Base-by-base conservation (phyloP, 768 basidiomycete species). In the Vararia minispora region DNA sequence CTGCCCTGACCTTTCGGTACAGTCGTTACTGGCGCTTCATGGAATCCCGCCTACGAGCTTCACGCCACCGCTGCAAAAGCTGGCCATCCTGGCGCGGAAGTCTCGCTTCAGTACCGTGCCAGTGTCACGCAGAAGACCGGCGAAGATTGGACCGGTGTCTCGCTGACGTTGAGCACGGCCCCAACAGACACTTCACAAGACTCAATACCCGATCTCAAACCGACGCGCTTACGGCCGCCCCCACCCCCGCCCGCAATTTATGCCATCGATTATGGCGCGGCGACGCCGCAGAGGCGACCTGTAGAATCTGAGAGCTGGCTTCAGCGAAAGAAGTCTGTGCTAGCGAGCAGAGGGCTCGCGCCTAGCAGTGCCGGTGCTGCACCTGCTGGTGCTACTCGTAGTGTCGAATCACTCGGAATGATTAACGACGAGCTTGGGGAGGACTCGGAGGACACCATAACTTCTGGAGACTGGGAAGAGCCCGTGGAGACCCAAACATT, bases 31-130 rank as follows among this genome's bases (percentile, higher is more conserved):
- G 56, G 66, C 23, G 71, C 68, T 2, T 52, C 52, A 17, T 79
- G 75, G 76, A 52, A 53, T 13, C 70, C 75, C 2, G 64, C 63
- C 3, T 79, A 79, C 46, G 76, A 79, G 44, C 62, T 80, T 1
- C 68, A 74, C 41, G 73, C 74, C 2, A 62, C 60, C 0, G 69
- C 65, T 14, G 48, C 16, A 53, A 65, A 37, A 51, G 60, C 42
- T 10, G 68, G 67, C 0, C 62, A 67, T 40, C 64, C 68, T 3
- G 64, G 64, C 0, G 50, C 65, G 5, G 49, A 59, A 0, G 63
- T 76, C 18, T 45, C 62, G 3, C 59, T 80, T 8, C 67, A 74
- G 42, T 78, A 77, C 47, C 69, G 70, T 18, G 74, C 74, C 0
- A 58, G 63, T 21, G 60, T 79, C 35, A 56, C 51, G 0, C 76